phyloP scores from a whole-genome alignment of 805 yeast genomes.

The Yamadazyma phyllophila region DNA sequence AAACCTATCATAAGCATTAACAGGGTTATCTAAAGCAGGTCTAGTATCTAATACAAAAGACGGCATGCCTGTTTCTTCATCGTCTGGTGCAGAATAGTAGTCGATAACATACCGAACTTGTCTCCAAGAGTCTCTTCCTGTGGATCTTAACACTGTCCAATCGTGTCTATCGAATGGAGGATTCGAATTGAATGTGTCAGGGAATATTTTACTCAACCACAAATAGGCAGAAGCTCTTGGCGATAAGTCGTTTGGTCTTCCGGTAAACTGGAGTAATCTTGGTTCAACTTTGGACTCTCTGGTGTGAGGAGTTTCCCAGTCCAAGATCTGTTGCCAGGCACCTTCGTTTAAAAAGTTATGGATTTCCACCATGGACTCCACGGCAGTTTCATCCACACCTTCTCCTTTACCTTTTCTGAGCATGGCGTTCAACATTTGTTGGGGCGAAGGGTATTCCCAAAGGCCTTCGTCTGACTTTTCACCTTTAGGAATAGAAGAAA shows the following conservation, averaged over 20 bases:
- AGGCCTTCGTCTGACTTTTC: constrained; percentile 59
- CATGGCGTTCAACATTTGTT: constrained; percentile 99
- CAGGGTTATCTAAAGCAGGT: constrained; percentile 79
- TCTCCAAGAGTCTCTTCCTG: constrained; percentile 48
- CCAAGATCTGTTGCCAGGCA: constrained; percentile 91
- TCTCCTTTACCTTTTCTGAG: constrained; percentile 85
- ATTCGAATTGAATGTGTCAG: constrained; percentile 65
- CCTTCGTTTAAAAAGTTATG: constrained; percentile 96
- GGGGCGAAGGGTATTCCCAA: constrained; percentile 99
- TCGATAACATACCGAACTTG: constrained; percentile 91
- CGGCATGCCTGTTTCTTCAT: constrained; percentile 81
- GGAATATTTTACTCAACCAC: constrained; percentile 65
- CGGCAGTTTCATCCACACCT: constrained; percentile 91
- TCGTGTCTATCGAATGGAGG: constrained; percentile 98
- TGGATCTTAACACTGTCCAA: constrained; percentile 87
- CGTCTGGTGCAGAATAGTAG: constrained; percentile 95
- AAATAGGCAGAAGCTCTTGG: constrained; percentile 81
- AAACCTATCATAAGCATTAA: constrained; percentile 66
- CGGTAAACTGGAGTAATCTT: constrained; percentile 80
- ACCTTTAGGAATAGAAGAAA: constrained; percentile 87
- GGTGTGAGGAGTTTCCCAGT: constrained; percentile 84
- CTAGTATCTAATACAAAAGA: constrained; percentile 90
- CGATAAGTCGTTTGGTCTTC: constrained; percentile 81
- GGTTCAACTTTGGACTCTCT: constrained; percentile 58
- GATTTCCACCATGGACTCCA: constrained; percentile 93